A percentile compares a stretch with the other conserved stretches of the same genome.
phyloP scores from a whole-genome alignment of 2,329 filamentous ascomycete species.

The Fusarium pseudograminearum region DNA sequence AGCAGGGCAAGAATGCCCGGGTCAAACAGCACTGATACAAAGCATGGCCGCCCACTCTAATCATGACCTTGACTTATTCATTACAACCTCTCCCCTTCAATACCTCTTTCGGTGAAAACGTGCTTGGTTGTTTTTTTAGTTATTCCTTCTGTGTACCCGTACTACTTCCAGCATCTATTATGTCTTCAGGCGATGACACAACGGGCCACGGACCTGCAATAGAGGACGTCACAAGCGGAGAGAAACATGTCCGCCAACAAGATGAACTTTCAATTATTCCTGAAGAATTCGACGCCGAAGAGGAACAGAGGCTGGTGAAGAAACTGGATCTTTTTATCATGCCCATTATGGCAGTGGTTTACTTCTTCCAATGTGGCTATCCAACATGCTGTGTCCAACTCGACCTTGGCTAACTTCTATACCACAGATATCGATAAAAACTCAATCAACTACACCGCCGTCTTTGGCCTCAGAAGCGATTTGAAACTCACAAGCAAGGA shows the following conservation, averaged over 20 bases:
- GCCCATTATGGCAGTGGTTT: conserved; percentile 38
- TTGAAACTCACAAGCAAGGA: conserved; percentile 19
- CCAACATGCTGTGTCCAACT: background rate
- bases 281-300: conserved; percentile 32
- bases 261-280: conserved; percentile 27
- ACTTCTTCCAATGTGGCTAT: conserved; percentile 37
- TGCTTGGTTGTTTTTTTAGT: background rate
- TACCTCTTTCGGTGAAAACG: background rate
- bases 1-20: background rate
- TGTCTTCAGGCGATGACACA: conserved; percentile 15
- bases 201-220: background rate
- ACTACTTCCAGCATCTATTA: background rate
- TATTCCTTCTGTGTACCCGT: background rate
- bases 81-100: background rate
- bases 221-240: conserved; percentile 5
- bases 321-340: conserved; percentile 36
- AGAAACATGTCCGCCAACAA: conserved; percentile 16
- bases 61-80: background rate
- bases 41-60: background rate
- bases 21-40: background rate
- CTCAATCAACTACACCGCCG: conserved; percentile 36
- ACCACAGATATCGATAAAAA: conserved; percentile 37
- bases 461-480: conserved; percentile 34
- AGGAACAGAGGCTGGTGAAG: conserved; percentile 31
- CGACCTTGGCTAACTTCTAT: background rate